Evolutionary conservation across 208 protist species (phyloP), one percentile per base, ranked within the genome.

Genomic region (Strigomonas culicis): DNA sequence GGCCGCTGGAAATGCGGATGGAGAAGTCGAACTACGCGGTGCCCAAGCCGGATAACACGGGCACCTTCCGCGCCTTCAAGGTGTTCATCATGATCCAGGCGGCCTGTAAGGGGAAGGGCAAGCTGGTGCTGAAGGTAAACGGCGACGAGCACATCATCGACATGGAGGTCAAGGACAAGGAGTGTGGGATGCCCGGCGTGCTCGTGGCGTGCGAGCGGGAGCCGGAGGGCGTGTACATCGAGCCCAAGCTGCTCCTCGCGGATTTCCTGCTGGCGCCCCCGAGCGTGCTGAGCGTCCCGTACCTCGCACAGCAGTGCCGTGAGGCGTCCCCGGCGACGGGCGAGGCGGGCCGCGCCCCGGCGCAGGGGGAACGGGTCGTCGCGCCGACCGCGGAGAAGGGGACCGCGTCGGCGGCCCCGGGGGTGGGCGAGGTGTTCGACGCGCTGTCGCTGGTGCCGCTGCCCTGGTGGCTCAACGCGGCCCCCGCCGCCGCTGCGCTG

Each of bases 381-480:
- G n/a, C n/a, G n/a, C n/a, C n/a, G n/a, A n/a, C n/a, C n/a, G n/a
- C n/a, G n/a, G n/a, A n/a, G n/a, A n/a, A n/a, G n/a, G n/a, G n/a
- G n/a, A n/a, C n/a, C n/a, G n/a, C n/a, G n/a, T n/a, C n/a, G n/a
- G n/a, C 36, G 36, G 36, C 36, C 36, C 8, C 6, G 1, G 47
- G 51, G 7, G 58, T 32, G 19, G 56, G 63, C 41, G 2, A 1
- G 2, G 6, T 61, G 8, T 41, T 50, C 32, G 30, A 61, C 21
- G 57, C 32, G 15, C 25, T 27, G 57, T n/a, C 57, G 19, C 24
- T 3, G 2, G 47, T 77, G 57, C 77, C 75, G 1, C 66, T 87
- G 46, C 79, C 88, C 8, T 94, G 88, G 85, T 86, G 79, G 75
- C 77, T 83, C 60, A 92, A 82, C 70, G 59, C 74, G 13, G 92